A percentile compares a stretch with the other conserved stretches of the same genome.
phyloP scores from a whole-genome alignment of 176 grass and related monocot genomes.

The Phyllostachys edulis region DNA sequence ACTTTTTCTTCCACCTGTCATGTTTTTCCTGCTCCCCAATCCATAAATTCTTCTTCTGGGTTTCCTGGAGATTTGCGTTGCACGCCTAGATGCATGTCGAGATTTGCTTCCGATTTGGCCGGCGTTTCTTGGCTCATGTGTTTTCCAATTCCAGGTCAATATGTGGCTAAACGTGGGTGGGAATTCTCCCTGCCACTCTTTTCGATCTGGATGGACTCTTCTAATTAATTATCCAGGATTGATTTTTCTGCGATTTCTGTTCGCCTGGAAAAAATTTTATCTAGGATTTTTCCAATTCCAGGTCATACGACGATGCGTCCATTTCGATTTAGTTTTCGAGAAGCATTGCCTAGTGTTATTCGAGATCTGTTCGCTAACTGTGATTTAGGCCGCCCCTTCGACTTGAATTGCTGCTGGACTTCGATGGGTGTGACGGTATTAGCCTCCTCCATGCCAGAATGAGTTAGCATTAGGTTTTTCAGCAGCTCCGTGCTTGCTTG shows the following conservation, averaged over 20 bases:
- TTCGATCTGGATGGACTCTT: not conserved
- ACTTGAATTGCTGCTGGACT: not conserved
- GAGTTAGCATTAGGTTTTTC: not conserved
- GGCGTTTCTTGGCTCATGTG: not conserved
- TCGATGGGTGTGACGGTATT: not conserved
- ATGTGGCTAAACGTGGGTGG: not conserved
- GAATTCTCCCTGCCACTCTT: not conserved
- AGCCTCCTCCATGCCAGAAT: not conserved
- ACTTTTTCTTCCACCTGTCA: not conserved
- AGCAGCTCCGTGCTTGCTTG: not conserved
- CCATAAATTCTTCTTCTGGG: not conserved
- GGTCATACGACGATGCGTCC: not conserved
- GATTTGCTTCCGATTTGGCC: constrained; percentile 1
- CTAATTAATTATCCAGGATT: not conserved
- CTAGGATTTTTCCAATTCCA: not conserved
- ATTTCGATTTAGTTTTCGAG: not conserved
- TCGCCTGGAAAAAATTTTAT: not conserved
- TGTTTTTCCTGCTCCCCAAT: not conserved
- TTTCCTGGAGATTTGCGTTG: not conserved
- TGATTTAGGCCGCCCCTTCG: not conserved
- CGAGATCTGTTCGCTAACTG: not conserved
- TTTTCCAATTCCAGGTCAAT: not conserved
- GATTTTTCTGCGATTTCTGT: not conserved
- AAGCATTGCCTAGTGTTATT: not conserved
- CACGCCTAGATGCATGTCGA: not conserved